A percentile compares a stretch with the other conserved stretches of the same genome.
phyloP scores from a whole-genome alignment of 208 protist species.

The Histomonas meleagridis region DNA sequence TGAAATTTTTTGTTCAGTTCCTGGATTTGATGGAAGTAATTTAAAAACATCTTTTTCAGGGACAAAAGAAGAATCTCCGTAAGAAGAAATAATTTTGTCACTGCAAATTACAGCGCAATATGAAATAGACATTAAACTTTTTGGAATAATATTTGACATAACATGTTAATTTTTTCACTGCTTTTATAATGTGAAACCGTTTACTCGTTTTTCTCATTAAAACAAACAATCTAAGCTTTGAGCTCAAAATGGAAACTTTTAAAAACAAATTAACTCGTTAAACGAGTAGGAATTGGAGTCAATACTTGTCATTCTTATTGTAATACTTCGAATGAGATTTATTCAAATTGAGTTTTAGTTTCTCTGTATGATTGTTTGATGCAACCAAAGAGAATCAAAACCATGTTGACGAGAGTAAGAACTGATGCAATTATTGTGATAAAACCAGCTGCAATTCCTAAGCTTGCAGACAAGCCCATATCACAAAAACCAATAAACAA shows the following conservation, averaged over 20 bases:
- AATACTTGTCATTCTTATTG: too few species aligned
- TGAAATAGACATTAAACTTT: too few species aligned
- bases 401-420: neutral
- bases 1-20: neutral
- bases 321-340: too few species aligned
- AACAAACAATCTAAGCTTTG: neutral
- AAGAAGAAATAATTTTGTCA: neutral
- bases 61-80: neutral
- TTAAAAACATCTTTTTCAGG: neutral
- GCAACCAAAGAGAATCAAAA: neutral
- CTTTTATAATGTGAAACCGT: too few species aligned
- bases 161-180: too few species aligned
- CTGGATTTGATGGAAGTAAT: neutral
- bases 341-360: too few species aligned
- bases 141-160: too few species aligned
- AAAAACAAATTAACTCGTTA: too few species aligned
- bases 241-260: too few species aligned
- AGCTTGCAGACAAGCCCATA: neutral
- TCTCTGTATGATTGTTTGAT: too few species aligned
- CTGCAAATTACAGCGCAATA: neutral
- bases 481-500: neutral
- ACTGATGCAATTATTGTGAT: neutral
- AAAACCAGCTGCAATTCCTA: neutral
- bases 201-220: neutral
- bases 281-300: too few species aligned